Evolutionary conservation across 2,329 filamentous ascomycete species (phyloP).

Genomic region (Botryosphaeria dothidea): DNA sequence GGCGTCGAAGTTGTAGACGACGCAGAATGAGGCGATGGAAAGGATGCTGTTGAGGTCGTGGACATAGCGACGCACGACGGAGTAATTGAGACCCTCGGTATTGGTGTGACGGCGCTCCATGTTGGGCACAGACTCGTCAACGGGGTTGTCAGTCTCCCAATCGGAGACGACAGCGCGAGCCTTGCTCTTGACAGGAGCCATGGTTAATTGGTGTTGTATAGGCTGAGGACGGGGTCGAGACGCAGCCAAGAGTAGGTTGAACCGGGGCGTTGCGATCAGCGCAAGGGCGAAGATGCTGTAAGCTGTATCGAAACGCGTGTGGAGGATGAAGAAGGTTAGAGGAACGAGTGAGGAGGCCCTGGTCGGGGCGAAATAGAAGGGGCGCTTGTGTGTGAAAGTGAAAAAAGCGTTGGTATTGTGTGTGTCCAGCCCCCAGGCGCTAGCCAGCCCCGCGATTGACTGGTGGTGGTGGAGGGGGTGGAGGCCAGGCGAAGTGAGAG

Average conservation of each 20-base stretch:
- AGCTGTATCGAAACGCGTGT: not conserved
- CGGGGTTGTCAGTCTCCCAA: slow-evolving; percentile 53
- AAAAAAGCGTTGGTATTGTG: not conserved
- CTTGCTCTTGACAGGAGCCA: slow-evolving; percentile 32
- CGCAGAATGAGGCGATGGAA: slow-evolving; percentile 80
- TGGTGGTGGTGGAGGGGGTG: not conserved
- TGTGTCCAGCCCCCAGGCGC: not conserved
- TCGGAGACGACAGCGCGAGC: slow-evolving; percentile 47
- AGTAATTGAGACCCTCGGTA: slow-evolving; percentile 84
- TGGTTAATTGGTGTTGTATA: slow-evolving; percentile 10
- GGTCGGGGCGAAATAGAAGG: not conserved
- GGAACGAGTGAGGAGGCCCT: not conserved
- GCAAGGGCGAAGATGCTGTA: not conserved
- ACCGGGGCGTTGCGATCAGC: not conserved
- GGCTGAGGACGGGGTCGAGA: not conserved
- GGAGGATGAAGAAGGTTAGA: not conserved
- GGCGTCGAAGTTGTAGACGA: slow-evolving; percentile 78
- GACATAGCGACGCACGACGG: slow-evolving; percentile 79
- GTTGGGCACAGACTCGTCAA: slow-evolving; percentile 26
- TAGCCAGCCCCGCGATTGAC: not conserved
- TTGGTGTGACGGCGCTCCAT: slow-evolving; percentile 58
- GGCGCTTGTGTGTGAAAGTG: not conserved
- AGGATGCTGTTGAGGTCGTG: slow-evolving; percentile 72
- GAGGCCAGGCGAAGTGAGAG: not conserved
- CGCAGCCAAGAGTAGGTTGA: not conserved